Base-by-base conservation (phyloP, 2,329 filamentous ascomycete genomes). In the Pseudocercospora crystallina region DNA sequence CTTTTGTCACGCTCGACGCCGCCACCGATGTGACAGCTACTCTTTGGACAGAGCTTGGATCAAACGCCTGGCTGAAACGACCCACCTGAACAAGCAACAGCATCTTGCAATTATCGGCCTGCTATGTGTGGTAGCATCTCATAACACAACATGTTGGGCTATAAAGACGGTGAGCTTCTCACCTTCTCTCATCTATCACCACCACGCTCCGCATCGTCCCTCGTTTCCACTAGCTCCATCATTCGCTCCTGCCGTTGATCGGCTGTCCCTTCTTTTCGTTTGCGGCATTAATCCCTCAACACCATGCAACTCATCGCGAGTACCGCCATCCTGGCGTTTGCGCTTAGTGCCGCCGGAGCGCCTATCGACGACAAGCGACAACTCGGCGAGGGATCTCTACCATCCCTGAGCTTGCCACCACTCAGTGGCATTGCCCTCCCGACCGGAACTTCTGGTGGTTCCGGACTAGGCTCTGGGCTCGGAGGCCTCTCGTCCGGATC, bases 291-390 rank as follows among this genome's bases (percentile, higher is more conserved):
- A n/a, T n/a, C n/a, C n/a, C n/a, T 13, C 30, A n/a, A 10, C 47
- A 54, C 9, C 40, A 59, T 54, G 53, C 42, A 54, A 20, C 35
- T 48, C 29, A 47, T 43, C 26, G 35, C 44, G 32, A 36, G 49
- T 15, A 43, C 14, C 26, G 43, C 39, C 39, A 31, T 55, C 14
- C 12, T 55, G 20, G 45, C 47, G 10, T 39, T 51, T 12, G 49
- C 47, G n/a, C 20, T 53, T 14, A 33, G 38, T n/a, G 54, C 39
- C 13, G 36, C 38, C n/a, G 51, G 51, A 8, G 57, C 54, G 11
- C 57, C 57, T 13, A 15, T 59, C 31, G 49, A 57, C 35, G 40
- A 57, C 36, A 51, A 50, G 47, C 50, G 50, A 9, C 38, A 53
- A 9, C 32, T 51, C 12, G 26, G 30, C 30, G 13, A 11, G n/a